Percentiles rank a stretch among this genome's conserved stretches.
These are phyloP conservation scores for Heliophila coronopifolia DNA, from an alignment of 441 rosid genomes.

Conservation along the genomic window DNA sequence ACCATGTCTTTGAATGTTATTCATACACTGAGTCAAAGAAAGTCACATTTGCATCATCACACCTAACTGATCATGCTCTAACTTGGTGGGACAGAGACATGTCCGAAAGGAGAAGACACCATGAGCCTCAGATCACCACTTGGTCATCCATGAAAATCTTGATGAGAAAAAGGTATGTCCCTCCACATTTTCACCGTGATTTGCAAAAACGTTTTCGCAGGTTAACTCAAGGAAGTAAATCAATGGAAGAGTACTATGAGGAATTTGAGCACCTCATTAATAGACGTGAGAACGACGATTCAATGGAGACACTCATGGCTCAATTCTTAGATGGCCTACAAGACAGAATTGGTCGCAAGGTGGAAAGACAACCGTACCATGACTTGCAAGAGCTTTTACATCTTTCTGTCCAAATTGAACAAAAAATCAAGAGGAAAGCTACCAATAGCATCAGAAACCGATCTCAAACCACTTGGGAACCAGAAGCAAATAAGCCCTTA, in stretches of 20 bases:
- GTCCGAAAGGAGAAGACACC: background rate
- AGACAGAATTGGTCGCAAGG: background rate
- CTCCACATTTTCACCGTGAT: background rate
- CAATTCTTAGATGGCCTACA: background rate
- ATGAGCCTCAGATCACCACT: background rate
- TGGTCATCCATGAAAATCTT: background rate
- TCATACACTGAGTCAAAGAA: background rate
- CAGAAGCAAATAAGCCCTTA: background rate
- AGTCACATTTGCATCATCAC: background rate
- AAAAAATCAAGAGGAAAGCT: background rate
- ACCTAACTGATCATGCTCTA: background rate
- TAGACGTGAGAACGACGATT: background rate
- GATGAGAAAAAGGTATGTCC: background rate
- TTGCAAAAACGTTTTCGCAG: background rate
- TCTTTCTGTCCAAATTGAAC: background rate
- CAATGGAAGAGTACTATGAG: background rate
- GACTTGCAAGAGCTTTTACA: background rate
- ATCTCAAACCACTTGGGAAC: background rate
- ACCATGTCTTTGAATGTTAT: background rate
- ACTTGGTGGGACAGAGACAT: background rate
- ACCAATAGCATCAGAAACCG: background rate
- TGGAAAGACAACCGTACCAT: background rate
- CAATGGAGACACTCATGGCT: background rate
- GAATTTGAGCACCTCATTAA: background rate
- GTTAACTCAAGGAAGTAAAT: background rate